Conservation (phyloP, 2,329 filamentous ascomycete genomes). For the Colletotrichum melonis region DNA sequence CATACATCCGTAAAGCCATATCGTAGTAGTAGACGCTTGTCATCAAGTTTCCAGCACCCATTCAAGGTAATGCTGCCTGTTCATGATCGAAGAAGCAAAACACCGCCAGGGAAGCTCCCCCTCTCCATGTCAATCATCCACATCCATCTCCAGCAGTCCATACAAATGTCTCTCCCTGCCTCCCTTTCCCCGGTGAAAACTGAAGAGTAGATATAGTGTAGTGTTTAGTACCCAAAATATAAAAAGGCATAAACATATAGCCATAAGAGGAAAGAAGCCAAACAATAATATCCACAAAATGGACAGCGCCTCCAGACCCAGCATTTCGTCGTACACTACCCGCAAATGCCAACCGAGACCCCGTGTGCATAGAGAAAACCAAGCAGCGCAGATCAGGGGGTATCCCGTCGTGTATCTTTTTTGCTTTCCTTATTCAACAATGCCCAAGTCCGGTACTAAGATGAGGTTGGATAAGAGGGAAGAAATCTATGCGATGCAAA, state of each 20-base stretch:
- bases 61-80: background rate
- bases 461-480: background rate
- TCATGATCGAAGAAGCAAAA: conserved; percentile 8
- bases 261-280: background rate
- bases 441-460: conserved; percentile 15
- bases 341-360: conserved; percentile 17
- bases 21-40: conserved; percentile 21
- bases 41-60: conserved; percentile 22
- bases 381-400: conserved; percentile 2
- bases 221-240: background rate
- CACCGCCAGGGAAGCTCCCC: background rate
- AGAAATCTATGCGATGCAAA: conserved; percentile 22
- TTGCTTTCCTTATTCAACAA: conserved; percentile 21
- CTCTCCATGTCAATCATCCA: background rate
- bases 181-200: background rate
- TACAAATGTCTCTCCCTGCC: background rate
- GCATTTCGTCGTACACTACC: conserved; percentile 13
- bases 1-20: conserved; percentile 16
- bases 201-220: conserved; percentile 9
- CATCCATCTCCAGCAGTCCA: background rate
- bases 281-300: conserved; percentile 7
- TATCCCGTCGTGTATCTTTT: conserved; percentile 15
- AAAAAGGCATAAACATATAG: background rate
- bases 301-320: conserved; percentile 6
- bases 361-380: conserved; percentile 3